A percentile compares a stretch with the other conserved stretches of the same genome.
These are phyloP conservation scores for Cutaneotrichosporon spelunceum DNA, from an alignment of 1,284 basidiomycete species.

Conservation along the genomic window DNA sequence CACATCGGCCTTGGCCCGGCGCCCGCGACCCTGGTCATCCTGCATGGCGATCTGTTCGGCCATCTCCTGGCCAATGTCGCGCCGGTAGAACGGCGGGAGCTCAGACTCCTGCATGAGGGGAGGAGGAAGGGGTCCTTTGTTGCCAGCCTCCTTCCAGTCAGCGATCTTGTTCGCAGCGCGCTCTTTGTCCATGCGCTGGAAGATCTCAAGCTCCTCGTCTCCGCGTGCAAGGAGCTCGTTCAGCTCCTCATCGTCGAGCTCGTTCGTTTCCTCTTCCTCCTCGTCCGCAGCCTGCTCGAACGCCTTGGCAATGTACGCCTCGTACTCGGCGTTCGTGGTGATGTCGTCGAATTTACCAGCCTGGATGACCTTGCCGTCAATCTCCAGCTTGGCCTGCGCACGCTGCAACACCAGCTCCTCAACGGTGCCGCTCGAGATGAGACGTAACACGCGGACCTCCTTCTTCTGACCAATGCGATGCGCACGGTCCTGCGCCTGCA, in stretches of 20 bases:
- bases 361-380: conserved; percentile 99
- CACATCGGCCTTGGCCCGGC: conserved; percentile 76
- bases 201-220: conserved; percentile 74
- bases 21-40: conserved; percentile 76
- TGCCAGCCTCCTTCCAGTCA: conserved; percentile 70
- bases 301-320: conserved; percentile 78
- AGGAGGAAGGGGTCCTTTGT: conserved; percentile 73
- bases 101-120: conserved; percentile 84
- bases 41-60: conserved; percentile 49
- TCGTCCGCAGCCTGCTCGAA: conserved; percentile 64
- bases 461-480: conserved; percentile 99
- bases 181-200: conserved; percentile 79
- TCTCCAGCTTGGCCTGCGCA: conserved; percentile 94
- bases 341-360: conserved; percentile 99
- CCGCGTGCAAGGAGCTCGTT: conserved; percentile 88
- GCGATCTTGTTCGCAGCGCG: conserved; percentile 69
- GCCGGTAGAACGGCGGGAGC: conserved; percentile 87
- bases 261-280: conserved; percentile 86
- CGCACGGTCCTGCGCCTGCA: conserved; percentile 78
- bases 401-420: conserved; percentile 96
- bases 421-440: conserved; percentile 97
- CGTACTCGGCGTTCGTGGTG: conserved; percentile 95
- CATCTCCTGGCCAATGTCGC: conserved; percentile 55
- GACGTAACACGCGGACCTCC: conserved; percentile 91
- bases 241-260: conserved; percentile 95